Evolutionary conservation across 2,329 filamentous ascomycete genomes (phyloP).

Genomic region (Alternaria sp.): DNA sequence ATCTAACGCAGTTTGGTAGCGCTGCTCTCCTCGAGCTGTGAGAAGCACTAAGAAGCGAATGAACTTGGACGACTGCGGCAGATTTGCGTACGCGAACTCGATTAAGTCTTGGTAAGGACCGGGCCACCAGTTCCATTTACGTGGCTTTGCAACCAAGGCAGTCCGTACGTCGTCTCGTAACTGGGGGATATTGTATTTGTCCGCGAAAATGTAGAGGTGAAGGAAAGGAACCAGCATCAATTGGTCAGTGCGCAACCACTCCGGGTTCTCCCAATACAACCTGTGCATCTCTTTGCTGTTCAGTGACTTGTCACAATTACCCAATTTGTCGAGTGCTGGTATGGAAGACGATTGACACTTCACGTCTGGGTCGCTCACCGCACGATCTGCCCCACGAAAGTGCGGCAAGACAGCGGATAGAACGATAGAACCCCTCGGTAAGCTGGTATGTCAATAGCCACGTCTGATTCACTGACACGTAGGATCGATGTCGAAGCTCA

Average conservation of each 20-base stretch:
- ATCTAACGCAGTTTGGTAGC: neutral
- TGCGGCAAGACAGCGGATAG: neutral
- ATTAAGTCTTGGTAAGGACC: fast-evolving
- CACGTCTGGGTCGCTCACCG: neutral
- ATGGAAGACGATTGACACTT: fast-evolving
- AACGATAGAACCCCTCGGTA: neutral
- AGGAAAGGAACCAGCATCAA: neutral
- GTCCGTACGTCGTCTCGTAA: neutral
- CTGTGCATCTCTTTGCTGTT: neutral
- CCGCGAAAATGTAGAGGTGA: neutral
- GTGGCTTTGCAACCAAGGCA: neutral
- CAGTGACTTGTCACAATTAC: neutral
- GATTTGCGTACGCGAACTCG: neutral
- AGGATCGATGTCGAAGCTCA: neutral
- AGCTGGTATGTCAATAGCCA: neutral
- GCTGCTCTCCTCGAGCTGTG: neutral
- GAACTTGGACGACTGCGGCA: neutral
- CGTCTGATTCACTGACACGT: neutral
- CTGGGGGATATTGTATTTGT: neutral
- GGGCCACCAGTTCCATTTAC: neutral
- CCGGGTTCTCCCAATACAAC: neutral
- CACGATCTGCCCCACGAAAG: neutral
- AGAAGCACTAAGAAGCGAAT: neutral
- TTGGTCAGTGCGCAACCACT: neutral
- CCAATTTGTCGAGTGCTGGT: neutral